Conservation (phyloP, 1,284 basidiomycete genomes). For the Rhizoctonia solani region DNA sequence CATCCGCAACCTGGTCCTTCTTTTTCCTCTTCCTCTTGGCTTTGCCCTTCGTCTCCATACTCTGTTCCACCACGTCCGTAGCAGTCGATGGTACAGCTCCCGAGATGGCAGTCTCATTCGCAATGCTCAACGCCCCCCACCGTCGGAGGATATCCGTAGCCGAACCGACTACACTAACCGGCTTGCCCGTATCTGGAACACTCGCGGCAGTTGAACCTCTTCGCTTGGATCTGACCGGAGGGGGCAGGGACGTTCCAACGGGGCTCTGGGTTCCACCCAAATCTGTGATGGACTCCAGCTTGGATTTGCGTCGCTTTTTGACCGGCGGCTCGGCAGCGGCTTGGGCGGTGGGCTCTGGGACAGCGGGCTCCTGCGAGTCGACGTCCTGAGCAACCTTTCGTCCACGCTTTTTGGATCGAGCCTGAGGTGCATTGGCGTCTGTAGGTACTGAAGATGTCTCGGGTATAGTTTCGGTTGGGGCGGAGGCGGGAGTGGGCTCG, state of each 20-base stretch:
- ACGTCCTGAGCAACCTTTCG: slow-evolving; percentile 1
- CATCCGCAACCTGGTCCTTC: not conserved
- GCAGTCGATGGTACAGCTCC: too few species aligned
- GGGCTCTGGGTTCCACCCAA: not conserved
- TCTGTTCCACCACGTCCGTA: not conserved
- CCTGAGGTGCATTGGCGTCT: not conserved
- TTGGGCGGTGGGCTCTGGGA: not conserved
- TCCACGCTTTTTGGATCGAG: slow-evolving; percentile 13
- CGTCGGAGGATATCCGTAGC: slow-evolving; percentile 9
- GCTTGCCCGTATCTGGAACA: not conserved
- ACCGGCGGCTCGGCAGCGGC: not conserved
- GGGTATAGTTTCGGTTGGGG: not conserved
- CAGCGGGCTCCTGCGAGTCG: not conserved
- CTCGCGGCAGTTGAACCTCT: not conserved
- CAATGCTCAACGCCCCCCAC: not conserved
- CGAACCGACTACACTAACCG: not conserved
- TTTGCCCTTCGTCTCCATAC: not conserved
- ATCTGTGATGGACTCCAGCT: too few species aligned
- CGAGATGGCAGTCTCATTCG: too few species aligned
- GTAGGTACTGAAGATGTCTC: not conserved
- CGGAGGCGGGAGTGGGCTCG: not conserved
- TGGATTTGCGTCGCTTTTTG: slow-evolving; percentile 26
- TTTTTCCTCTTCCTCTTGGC: slow-evolving; percentile 18
- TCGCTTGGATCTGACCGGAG: slow-evolving; percentile 11
- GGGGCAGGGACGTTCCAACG: slow-evolving; percentile 2